phyloP scores from a whole-genome alignment of 1,284 basidiomycete species.

The Chalciporus sp. region DNA sequence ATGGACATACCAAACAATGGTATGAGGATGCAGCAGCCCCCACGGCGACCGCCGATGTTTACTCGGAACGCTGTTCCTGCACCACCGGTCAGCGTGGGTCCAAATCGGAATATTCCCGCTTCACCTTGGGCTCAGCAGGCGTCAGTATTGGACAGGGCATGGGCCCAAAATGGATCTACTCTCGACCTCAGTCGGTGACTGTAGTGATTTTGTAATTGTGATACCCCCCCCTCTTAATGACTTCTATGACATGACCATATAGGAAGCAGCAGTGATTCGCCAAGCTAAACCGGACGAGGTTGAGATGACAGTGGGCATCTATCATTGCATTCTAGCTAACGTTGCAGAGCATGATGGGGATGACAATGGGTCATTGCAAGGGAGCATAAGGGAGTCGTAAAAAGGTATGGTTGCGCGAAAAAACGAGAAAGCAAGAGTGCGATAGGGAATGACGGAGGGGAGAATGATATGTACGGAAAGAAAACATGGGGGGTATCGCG shows the following conservation, averaged over 20 bases:
- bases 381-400: neutral
- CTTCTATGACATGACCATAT: too few species aligned
- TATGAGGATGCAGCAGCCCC: constrained; percentile 47
- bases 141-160: constrained; percentile 37
- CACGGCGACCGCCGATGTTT: constrained; percentile 45
- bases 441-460: neutral
- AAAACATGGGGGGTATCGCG: constrained; percentile 22
- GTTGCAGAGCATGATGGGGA: neutral
- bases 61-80: constrained; percentile 42
- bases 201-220: constrained; percentile 1
- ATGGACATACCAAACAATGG: constrained; percentile 48
- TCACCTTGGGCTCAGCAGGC: constrained; percentile 36
- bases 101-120: constrained; percentile 26
- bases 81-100: constrained; percentile 35
- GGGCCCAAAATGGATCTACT: constrained; percentile 39
- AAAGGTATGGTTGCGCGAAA: constrained; percentile 5
- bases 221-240: constrained; percentile 11
- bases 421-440: neutral
- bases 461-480: constrained; percentile 2
- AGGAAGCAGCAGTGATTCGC: neutral
- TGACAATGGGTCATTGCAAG: constrained; percentile 1
- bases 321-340: constrained; percentile 3
- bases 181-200: constrained; percentile 42
- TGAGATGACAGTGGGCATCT: neutral
- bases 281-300: neutral